Evolutionary conservation across 2,329 filamentous ascomycete genomes (phyloP).

Genomic region (Xylaria sp.): DNA sequence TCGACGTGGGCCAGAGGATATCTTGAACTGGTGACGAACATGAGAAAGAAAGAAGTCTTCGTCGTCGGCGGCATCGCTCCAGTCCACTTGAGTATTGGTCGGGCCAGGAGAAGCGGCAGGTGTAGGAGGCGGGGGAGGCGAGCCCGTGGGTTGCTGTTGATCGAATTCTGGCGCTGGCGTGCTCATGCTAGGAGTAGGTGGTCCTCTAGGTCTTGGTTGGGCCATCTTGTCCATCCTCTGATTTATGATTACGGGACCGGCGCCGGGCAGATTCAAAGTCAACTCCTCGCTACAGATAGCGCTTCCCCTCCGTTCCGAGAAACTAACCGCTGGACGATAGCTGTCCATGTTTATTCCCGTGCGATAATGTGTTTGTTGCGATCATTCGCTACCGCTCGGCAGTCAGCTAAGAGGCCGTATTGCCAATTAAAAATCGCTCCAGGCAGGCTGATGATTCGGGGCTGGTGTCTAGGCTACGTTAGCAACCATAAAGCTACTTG

Average conservation of each 20-base stretch:
- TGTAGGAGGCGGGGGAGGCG: constrained; percentile 72
- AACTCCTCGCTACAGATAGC: constrained; percentile 65
- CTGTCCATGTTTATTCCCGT: constrained; percentile 53
- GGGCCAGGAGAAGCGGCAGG: constrained; percentile 74
- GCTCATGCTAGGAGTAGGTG: constrained; percentile 74
- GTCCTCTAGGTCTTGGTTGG: constrained; percentile 64
- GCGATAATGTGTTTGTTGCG: constrained; percentile 15
- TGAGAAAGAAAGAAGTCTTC: constrained; percentile 86
- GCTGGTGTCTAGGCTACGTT: constrained; percentile 19
- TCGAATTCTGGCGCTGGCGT: constrained; percentile 73
- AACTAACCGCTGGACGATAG: constrained; percentile 65
- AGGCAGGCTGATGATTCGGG: background rate
- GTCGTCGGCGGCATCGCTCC: constrained; percentile 80
- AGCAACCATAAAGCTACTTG: constrained; percentile 17
- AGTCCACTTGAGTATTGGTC: constrained; percentile 72
- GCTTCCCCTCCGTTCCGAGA: constrained; percentile 71
- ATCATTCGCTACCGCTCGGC: constrained; percentile 33
- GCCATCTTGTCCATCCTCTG: constrained; percentile 66
- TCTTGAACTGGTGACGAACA: constrained; percentile 82
- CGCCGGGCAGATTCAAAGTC: constrained; percentile 61
- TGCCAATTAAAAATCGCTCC: constrained; percentile 6
- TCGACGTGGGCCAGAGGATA: constrained; percentile 78
- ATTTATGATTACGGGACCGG: constrained; percentile 53
- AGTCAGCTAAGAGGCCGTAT: constrained; percentile 8
- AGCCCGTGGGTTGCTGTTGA: constrained; percentile 66